Percentiles rank a stretch among this genome's conserved stretches.
Conservation (phyloP, 208 protist genomes). For the Leishmania gerbilli region DNA sequence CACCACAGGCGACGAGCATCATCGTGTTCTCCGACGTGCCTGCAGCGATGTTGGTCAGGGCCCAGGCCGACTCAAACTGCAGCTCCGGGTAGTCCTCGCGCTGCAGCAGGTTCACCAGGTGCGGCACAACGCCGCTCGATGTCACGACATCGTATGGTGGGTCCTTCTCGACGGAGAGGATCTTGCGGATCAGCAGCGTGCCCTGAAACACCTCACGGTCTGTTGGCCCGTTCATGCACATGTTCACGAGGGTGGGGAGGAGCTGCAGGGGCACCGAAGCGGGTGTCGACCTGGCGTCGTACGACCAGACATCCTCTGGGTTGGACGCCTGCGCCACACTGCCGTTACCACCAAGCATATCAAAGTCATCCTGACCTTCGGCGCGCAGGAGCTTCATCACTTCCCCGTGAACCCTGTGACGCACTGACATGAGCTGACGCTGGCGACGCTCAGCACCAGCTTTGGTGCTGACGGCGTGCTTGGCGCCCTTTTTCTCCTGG, state of each 20-base stretch:
- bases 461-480: constrained; percentile 64
- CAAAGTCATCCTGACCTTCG: constrained; percentile 26
- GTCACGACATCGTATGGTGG: constrained; percentile 97
- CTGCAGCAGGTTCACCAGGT: constrained; percentile 93
- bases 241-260: constrained; percentile 63
- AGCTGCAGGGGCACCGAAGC: constrained; percentile 65
- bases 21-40: constrained; percentile 95
- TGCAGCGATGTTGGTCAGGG: constrained; percentile 99
- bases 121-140: constrained; percentile 92
- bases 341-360: not conserved
- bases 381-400: constrained; percentile 70
- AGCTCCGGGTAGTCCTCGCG: constrained; percentile 73
- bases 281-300: constrained; percentile 43
- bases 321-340: constrained; percentile 14
- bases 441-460: constrained; percentile 71
- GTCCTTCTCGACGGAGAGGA: constrained; percentile 92
- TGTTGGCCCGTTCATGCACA: constrained; percentile 51
- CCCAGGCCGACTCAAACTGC: constrained; percentile 99
- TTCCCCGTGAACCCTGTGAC: constrained; percentile 59
- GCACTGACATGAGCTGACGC: constrained; percentile 64
- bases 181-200: constrained; percentile 84
- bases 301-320: constrained; percentile 55
- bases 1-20: constrained; percentile 90
- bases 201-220: constrained; percentile 76
- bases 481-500: constrained; percentile 47